Base-by-base conservation (phyloP, 805 yeast genomes). In the Pichia occidentalis region DNA sequence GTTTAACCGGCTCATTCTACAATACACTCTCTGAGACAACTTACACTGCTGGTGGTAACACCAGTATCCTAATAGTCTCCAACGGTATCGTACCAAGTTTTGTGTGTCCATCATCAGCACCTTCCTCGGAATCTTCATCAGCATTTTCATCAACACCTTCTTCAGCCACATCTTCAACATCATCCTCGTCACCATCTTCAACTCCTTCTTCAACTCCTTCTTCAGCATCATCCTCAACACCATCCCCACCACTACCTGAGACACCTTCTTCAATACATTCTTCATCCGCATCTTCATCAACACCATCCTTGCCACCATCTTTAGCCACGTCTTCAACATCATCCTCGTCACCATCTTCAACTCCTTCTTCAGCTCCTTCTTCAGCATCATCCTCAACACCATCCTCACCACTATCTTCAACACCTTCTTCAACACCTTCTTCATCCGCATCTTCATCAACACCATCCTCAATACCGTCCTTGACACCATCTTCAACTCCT, bases 1-100 rank as follows among this genome's bases (percentile, higher is more conserved):
- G 23, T 12, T 9, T 35, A 4, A 35, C 37, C n/a, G 45, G 45
- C n/a, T 32, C 45, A 5, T 42, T 35, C 27, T 34, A 27, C n/a
- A 25, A 37, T 12, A 28, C 29, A 6, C 30, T 31, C 9, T 21
- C 34, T 7, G 30, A 20, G 3, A 22, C 35, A 13, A 34, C 44
- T 5, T 24, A 28, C 14, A 4, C 25, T 5, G 32, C 27, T 16
- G 29, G 14, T 7, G 14, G 13, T 4, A 30, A 37, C 5, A 41
- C 34, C 2, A 13, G 24, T 14, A 27, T 31, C 4, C 13, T 35
- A 4, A 37, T 43, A 14, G 29, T 35, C n/a, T 25, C 35, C 11
- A 34, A 41, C 10, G 34, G 32, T 18, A 34, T 30, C 13, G 24
- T 36, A 4, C 25, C 29, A 21, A 24, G 26, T 4, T 36, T 24